Evolutionary conservation across 2,329 filamentous ascomycete species (phyloP), one percentile per base, ranked within the genome.

Genomic region (Neoarthrinium moseri): DNA sequence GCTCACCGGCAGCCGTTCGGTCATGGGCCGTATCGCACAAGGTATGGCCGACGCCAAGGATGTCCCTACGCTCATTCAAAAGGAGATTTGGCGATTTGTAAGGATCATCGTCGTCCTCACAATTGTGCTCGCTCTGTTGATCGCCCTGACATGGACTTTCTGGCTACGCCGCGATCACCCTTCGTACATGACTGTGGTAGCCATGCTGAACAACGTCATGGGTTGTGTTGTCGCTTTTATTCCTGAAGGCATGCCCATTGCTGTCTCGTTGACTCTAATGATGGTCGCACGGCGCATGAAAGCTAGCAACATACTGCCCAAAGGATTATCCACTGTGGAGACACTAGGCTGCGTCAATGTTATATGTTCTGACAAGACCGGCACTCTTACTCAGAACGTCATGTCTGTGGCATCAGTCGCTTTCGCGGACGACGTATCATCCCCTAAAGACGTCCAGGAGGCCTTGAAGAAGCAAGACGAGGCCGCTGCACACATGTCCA

Each of bases 381-480:
- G 83, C 30, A 86, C 83, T 5, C 65, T 83, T 22, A 82, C 79
- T 1, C 77, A 81, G 58, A 77, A 81, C 22, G 81, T 81, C 54
- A 86, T 86, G 83, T 17, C 17, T 7, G 73, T 85, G 6, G 79
- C 75, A 4, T 75, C 75, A 49, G 74, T 77, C 47, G 78, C 76
- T 15, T 83, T 80, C 76, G 70, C 84, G 26, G 80, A 80, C 3
- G 72, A 70, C 4, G 61, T 73, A 74, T 80, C 66, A 73, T 80
- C 22, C 78, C 78, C 72, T 76, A 11, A 21, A 3, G 13, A 34
- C 6, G n/a, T 22, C 6, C 7, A 13, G 4, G 17, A 24, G 8
- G 34, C 4, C 1, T 13, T 41, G 38, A 27, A 3, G 15, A 11
- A 32, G 11, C 26, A n/a, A 10, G n/a, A 15, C 7, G 2, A 6